phyloP scores from a whole-genome alignment of 1,284 basidiomycete genomes.

The Cerrena zonata region DNA sequence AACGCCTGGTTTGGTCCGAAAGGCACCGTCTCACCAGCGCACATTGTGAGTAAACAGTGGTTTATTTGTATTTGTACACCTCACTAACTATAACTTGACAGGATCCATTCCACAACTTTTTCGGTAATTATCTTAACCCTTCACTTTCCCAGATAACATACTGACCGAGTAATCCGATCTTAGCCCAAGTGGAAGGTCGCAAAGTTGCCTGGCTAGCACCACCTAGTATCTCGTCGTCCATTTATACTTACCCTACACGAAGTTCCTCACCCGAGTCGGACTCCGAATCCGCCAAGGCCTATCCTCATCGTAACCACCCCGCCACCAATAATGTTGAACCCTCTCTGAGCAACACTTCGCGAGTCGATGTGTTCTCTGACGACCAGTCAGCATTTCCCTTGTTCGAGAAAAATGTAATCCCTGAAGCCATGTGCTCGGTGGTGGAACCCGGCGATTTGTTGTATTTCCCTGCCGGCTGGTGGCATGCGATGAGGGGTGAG shows the following conservation, averaged over 20 bases:
- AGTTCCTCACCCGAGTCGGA: constrained; percentile 4
- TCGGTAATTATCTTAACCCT: no score
- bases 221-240: constrained; percentile 46
- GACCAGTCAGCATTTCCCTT: constrained; percentile 31
- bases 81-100: constrained; percentile 24
- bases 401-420: constrained; percentile 60
- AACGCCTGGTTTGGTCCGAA: constrained; percentile 88
- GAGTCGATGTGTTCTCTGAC: constrained; percentile 58
- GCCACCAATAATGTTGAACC: constrained; percentile 35
- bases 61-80: constrained; percentile 5
- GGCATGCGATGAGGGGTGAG: constrained; percentile 86
- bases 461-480: constrained; percentile 87
- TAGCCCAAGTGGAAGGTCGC: constrained; percentile 81
- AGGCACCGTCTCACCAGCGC: constrained; percentile 78
- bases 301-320: constrained; percentile 24
- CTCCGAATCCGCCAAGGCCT: constrained; percentile 11
- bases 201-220: constrained; percentile 94
- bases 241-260: constrained; percentile 55
- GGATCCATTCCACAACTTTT: constrained; percentile 93
- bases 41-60: constrained; percentile 62
- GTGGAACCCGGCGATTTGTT: constrained; percentile 79
- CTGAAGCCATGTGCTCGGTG: constrained; percentile 57
- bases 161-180: constrained; percentile 4
- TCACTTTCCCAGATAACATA: no score
- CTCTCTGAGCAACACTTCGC: constrained; percentile 62